Conservation (phyloP, 225 moss, liverwort and hornwort genomes). For the Rhytidiadelphus loreus region DNA sequence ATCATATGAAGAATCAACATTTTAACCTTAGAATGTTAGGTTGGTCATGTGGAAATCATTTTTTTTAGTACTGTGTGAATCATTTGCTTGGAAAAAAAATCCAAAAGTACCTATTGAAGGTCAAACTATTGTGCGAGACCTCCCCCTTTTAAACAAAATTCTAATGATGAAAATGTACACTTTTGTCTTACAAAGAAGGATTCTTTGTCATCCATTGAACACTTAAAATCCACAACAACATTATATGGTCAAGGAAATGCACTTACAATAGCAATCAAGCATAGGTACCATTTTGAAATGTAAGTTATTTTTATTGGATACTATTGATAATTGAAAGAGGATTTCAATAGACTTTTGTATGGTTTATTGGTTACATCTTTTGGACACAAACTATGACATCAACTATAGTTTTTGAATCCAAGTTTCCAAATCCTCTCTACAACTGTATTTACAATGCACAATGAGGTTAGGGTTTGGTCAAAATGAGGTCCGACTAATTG, state of each 20-base stretch:
- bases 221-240: fast-evolving
- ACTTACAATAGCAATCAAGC: background rate
- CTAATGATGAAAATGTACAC: fast-evolving
- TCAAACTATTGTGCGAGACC: background rate
- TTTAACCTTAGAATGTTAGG: fast-evolving
- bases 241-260: background rate
- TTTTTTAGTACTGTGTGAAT: fast-evolving
- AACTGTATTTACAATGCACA: no score
- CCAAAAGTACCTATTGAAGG: fast-evolving
- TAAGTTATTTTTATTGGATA: background rate
- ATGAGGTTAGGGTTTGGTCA: no score
- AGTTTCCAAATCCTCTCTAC: no score
- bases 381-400: background rate
- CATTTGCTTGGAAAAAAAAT: background rate
- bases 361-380: background rate
- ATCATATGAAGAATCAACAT: background rate
- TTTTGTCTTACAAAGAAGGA: no score
- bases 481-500: no score
- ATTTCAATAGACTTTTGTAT: background rate
- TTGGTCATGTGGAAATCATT: fast-evolving
- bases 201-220: fast-evolving
- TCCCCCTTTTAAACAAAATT: background rate
- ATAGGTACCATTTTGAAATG: background rate
- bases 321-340: background rate
- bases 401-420: fast-evolving